Percentiles rank a stretch among this genome's conserved stretches.
Evolutionary conservation across 2,329 filamentous ascomycete species (phyloP).

Genomic region (Cladophialophora yegresii): DNA sequence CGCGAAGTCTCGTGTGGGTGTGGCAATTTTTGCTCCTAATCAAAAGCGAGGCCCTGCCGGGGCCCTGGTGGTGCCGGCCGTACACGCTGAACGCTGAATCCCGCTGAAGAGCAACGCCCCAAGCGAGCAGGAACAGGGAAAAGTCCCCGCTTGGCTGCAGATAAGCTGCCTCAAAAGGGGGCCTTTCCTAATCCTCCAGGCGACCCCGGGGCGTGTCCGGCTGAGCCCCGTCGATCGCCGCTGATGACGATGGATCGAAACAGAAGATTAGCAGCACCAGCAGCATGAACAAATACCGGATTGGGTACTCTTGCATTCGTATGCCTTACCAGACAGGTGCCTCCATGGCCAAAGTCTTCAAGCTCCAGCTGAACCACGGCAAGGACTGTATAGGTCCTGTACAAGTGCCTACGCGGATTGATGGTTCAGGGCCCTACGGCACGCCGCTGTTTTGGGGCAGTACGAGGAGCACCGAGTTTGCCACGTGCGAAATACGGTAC

Average conservation of each 20-base stretch:
- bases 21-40: not conserved
- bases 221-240: not conserved
- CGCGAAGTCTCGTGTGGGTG: not conserved
- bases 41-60: not conserved
- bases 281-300: not conserved
- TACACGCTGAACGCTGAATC: not conserved
- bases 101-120: not conserved
- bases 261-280: not conserved
- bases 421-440: too few species aligned
- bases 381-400: too few species aligned
- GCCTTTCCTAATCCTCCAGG: not conserved
- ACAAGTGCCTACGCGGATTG: too few species aligned
- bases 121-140: constrained; percentile 1
- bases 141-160: not conserved
- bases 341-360: too few species aligned
- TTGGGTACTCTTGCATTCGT: not conserved
- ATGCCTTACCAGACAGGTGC: too few species aligned
- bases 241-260: not conserved
- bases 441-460: too few species aligned
- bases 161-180: not conserved
- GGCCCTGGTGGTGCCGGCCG: not conserved
- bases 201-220: too few species aligned
- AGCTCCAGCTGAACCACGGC: too few species aligned
- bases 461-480: not conserved
- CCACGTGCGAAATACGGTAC: not conserved